These are phyloP conservation scores for Akebia trifoliata DNA, from an alignment of 164 flowering plant species.

Conservation along the genomic window DNA sequence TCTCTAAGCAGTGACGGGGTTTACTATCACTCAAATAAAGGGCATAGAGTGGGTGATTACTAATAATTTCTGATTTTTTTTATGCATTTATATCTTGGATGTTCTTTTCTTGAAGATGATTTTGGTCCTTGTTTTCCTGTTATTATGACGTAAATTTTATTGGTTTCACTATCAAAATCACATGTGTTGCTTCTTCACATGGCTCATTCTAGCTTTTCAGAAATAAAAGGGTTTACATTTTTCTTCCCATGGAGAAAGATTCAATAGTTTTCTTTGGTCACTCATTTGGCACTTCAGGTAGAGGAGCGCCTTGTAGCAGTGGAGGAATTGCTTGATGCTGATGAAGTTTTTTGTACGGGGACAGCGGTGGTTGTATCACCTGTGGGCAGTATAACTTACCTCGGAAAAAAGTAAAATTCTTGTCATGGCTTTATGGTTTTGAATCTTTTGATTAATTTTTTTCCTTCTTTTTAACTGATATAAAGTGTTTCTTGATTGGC, in stretches of 20 bases:
- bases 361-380: slow-evolving; percentile 89
- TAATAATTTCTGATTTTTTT: too few species aligned
- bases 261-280: not conserved
- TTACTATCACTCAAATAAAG: too few species aligned
- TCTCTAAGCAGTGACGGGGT: too few species aligned
- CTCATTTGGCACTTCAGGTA: slow-evolving; percentile 38
- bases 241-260: not conserved
- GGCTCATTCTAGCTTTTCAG: not conserved
- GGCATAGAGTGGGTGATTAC: too few species aligned
- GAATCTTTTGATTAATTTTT: not conserved
- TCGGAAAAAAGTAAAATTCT: slow-evolving; percentile 55
- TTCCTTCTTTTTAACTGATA: not conserved
- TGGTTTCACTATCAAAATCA: not conserved
- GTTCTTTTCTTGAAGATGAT: not conserved
- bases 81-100: not conserved
- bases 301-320: slow-evolving; percentile 65
- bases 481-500: not conserved
- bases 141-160: not conserved
- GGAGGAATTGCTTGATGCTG: slow-evolving; percentile 84
- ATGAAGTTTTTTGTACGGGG: slow-evolving; percentile 92
- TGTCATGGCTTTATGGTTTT: not conserved
- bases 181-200: not conserved
- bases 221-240: not conserved
- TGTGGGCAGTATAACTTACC: slow-evolving; percentile 80
- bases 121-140: not conserved